Evolutionary conservation across 805 yeast genomes (phyloP), one percentile per base, ranked within the genome.

Genomic region (Lipomyces sp.): DNA sequence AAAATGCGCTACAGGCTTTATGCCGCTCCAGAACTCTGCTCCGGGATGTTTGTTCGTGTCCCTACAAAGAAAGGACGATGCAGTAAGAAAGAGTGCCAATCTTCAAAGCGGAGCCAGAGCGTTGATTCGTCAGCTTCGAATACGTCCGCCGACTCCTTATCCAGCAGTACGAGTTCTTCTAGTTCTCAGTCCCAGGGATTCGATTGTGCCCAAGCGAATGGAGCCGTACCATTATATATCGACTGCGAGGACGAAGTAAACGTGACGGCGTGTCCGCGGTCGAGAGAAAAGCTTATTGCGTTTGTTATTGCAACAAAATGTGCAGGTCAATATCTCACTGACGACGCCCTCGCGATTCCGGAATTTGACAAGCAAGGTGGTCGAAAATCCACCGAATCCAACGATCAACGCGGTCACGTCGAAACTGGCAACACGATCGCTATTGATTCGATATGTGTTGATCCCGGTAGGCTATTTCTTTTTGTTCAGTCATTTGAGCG

Each of bases 1-100:
- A 87, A 84, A 70, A 77, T 86, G 63, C 80, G 79, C 70, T 94
- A 90, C 80, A 83, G 98, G 72, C 81, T 94, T 69, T 83, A 83
- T 0, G 86, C 81, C 3, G 93, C 98, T 76, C 98, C 98, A 8
- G 99, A 94, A 77, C 84, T 94, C 64, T 87, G 95, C 71, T 86
- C 93, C 4, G 98, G 98, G 1, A 82, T 95, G 64, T 95, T 94
- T 74, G 82, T 92, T 60, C 83, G 97, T 75, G 86, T 64, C 89
- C 89, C 77, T 80, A 75, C 37, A 78, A 80, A 73, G 78, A 78
- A 69, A 82, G 80, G 73, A 78, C 79, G 61, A 3, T 33, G 64
- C 42, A 45, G 80, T 32, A 64, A 53, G 15, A 29, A 29, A 34
- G 24, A 32, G 13, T 32, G 51, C 45, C 15, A 33, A 3, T 45